Evolutionary conservation across 78 protist genomes (phyloP), one percentile per base, ranked within the genome.

Genomic region (Salpingoeca rosetta): DNA sequence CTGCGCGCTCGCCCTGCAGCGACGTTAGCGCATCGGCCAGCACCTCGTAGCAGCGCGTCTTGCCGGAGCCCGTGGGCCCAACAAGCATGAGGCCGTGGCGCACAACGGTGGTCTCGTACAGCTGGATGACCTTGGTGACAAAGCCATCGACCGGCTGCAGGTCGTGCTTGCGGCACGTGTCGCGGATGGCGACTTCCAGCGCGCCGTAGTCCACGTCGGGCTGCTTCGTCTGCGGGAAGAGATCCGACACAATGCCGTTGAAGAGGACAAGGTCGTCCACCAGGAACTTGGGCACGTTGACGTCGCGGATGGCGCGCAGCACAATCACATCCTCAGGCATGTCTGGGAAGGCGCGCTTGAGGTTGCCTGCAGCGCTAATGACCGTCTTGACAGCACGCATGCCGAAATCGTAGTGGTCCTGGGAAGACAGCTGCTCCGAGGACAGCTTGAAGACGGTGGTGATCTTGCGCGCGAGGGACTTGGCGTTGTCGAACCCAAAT

Each of bases 301-400:
- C 90, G 79, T 96, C 98, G 3, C 90, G 80, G n/a, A 96, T 87
- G 0, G 97, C 95, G 0, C 94, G 91, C 7, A 94, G 89, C 79
- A 96, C 83, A 24, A 92, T 65, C 40, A 90, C 81, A 35, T 91
- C 95, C 83, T 97, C 97, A 22, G 41, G 78, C 76, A 51, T 36
- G 31, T 57, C 51, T 0, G 96, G 93, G 42, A 44, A 0, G 39
- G 42, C 77, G 1, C 90, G 77, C 89, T 93, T 95, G 89, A 90
- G 90, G 45, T 85, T 39, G 25, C 97, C 97, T 12, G 97, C 97
- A 0, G 93, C 88, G 0, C 77, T 31, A 72, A 95, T 92, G 77
- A 95, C 97, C 0, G 97, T 89, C 81, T 93, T 93, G 72, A 95
- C 95, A 28, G 97, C 97, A 2, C 97, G 89, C 97, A 93, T 95